Evolutionary conservation across 805 yeast species (phyloP).

Genomic region (Blastobotrys attinorum): DNA sequence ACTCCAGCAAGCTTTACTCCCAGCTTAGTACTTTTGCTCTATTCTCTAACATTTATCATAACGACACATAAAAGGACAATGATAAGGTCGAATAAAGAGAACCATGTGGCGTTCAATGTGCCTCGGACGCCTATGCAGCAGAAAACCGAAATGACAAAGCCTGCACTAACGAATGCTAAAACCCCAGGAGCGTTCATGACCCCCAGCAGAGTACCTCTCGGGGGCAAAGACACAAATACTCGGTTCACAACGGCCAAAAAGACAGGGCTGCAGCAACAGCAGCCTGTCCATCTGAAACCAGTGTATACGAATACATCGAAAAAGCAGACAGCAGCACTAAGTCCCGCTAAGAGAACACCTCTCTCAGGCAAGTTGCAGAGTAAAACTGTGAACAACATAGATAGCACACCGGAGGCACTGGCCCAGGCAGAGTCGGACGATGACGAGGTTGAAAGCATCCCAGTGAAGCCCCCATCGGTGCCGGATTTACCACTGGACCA

Average conservation of each 20-base stretch:
- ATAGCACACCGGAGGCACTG: background rate
- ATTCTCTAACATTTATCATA: background rate
- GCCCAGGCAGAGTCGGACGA: conserved; percentile 4
- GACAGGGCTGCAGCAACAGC: background rate
- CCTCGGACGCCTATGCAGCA: conserved; percentile 11
- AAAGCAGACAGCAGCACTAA: background rate
- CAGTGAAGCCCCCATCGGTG: conserved; percentile 9
- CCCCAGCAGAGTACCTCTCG: conserved; percentile 18
- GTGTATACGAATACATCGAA: background rate
- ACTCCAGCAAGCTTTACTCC: background rate
- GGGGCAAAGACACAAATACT: conserved; percentile 18
- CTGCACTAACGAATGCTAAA: background rate
- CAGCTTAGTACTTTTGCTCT: background rate
- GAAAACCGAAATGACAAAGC: conserved; percentile 3
- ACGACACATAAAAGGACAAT: no score
- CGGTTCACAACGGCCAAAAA: background rate
- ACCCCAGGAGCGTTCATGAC: conserved; percentile 3
- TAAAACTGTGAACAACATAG: background rate
- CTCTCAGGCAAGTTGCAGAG: conserved; percentile 2
- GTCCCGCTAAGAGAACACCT: conserved; percentile 6
- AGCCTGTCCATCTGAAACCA: no score
- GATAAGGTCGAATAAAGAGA: conserved; percentile 17
- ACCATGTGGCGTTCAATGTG: conserved; percentile 10
- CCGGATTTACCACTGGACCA: conserved; percentile 15
- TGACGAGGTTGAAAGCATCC: conserved; percentile 14